Evolutionary conservation across 169 alveolate species (phyloP), one percentile per base, ranked within the genome.

Genomic region (Plasmodium reichenowi): DNA sequence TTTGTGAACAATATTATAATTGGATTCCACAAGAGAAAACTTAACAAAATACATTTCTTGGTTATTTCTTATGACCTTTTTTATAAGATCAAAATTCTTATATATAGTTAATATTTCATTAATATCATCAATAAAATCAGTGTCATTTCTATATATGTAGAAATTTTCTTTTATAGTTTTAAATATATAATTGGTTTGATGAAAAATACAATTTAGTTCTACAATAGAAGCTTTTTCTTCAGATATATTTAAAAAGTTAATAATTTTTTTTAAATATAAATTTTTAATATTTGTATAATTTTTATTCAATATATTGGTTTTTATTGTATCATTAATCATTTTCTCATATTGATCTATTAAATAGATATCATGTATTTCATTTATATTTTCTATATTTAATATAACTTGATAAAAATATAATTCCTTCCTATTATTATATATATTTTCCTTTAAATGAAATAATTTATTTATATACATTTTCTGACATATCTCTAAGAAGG

Each of bases 391-490:
- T 45, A 88, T 88, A 68, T 75, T 75, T 38, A 78, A 68, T 26
- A 88, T 56, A 26, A 88, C 62, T 88, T 59, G 85, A 58, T 76
- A 72, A 59, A 76, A 68, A 22, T 72, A 76, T 70, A 88, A 72
- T 47, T 58, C 54, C 48, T 72, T 88, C 50, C 93, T 56, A 43
- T 58, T 75, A 20, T 88, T 47, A 72, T 88, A 72, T 32, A 75
- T 17, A 38, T 88, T 88, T 4, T 75, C 76, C 50, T 88, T 88
- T 38, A 72, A 62, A 56, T 17, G n/a, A 48, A 60, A 17, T 15
- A 72, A 9, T 60, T 72, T 88, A 17, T 72, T 75, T 50, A 88
- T 88, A 15, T 72, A 68, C 93, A 88, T 88, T 73, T 88, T 88
- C 74, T 56, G 58, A 62, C 88, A 54, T 38, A 80, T 60, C 29